A percentile compares a stretch with the other conserved stretches of the same genome.
phyloP scores from a whole-genome alignment of 768 basidiomycete species.

The Lentinus brumalis region DNA sequence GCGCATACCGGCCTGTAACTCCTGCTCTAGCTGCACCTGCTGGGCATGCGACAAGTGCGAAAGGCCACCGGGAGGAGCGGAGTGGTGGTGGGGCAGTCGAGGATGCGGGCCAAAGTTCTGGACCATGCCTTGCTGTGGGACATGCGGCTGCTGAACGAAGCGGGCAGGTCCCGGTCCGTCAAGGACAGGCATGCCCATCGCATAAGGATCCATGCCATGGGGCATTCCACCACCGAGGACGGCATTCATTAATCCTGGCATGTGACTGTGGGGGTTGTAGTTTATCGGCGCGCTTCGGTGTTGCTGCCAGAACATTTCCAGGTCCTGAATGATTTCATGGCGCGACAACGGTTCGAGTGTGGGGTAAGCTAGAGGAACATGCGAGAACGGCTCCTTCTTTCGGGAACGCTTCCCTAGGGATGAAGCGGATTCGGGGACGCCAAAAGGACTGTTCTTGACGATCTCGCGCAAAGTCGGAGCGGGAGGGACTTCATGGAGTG shows the following conservation, averaged over 20 bases:
- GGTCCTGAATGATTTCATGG: constrained; percentile 34
- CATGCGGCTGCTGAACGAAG: constrained; percentile 15
- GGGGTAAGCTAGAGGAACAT: constrained; percentile 30
- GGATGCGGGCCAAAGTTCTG: constrained; percentile 22
- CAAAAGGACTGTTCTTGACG: constrained; percentile 58
- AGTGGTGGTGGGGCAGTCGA: constrained; percentile 27
- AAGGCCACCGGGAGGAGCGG: constrained; percentile 24
- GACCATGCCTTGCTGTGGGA: constrained; percentile 14
- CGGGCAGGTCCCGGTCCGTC: constrained; percentile 23
- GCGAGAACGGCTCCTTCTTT: constrained; percentile 16
- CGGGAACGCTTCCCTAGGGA: constrained; percentile 14
- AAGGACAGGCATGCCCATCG: constrained; percentile 19
- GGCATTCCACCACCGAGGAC: constrained; percentile 19
- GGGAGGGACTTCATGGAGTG: constrained; percentile 51
- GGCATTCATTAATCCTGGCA: constrained; percentile 11
- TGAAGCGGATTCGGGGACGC: constrained; percentile 25
- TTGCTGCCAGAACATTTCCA: constrained; percentile 32
- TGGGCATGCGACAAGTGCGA: constrained; percentile 19
- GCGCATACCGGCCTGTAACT: constrained; percentile 21
- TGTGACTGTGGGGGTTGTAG: constrained; percentile 20
- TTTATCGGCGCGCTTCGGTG: constrained; percentile 16
- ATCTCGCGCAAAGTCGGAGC: constrained; percentile 70
- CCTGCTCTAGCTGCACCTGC: constrained; percentile 28
- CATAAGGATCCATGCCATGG: constrained; percentile 23
- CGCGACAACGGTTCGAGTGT: constrained; percentile 30